Evolutionary conservation across 2,329 filamentous ascomycete species (phyloP), one percentile per base, ranked within the genome.

Genomic region (Xylaria sp.): DNA sequence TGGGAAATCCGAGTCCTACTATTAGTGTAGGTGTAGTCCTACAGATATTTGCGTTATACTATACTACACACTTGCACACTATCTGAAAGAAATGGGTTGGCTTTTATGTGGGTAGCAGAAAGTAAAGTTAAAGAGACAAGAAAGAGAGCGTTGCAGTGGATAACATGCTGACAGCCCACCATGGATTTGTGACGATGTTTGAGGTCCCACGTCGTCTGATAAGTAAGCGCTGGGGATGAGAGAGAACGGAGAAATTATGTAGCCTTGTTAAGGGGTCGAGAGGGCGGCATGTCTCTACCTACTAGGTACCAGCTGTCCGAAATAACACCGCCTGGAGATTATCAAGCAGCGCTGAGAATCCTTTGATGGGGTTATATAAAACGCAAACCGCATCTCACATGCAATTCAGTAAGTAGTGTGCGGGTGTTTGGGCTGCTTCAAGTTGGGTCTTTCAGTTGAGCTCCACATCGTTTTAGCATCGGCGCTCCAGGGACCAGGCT

Each of bases 1-100:
- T 25, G 13, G 25, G 12, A 57, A 20, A n/a, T n/a, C 41, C 46
- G n/a, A 59, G 63, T 66, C 56, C 56, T 65, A 52, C 56, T 65
- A 46, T 9, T 46, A 5, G 28, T 28, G 3, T 28, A 46, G 18
- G 18, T 7, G 15, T n/a, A n/a, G 7, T 20, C 52, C 34, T 56
- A 39, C n/a, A 31, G 18, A 34, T 54, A 20, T 34, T 20, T 20
- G 15, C 37, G n/a, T 39, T 12, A 12, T 39, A 2, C 31, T 39
- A 54, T 56, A 13, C 12, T 39, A 13, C 31, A 37, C n/a, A 37
- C 5, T 10, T 39, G 31, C 9, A 15, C n/a, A 12, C n/a, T 46
- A 46, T 46, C 5, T 18, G 41, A 18, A 46, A 15, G 13, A 15
- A n/a, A 18, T 20, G 44, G 3, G 28, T 5, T 28, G 28, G 5